Conservation (phyloP, 306 rosid species). For the Casuarina equisetifolia region DNA sequence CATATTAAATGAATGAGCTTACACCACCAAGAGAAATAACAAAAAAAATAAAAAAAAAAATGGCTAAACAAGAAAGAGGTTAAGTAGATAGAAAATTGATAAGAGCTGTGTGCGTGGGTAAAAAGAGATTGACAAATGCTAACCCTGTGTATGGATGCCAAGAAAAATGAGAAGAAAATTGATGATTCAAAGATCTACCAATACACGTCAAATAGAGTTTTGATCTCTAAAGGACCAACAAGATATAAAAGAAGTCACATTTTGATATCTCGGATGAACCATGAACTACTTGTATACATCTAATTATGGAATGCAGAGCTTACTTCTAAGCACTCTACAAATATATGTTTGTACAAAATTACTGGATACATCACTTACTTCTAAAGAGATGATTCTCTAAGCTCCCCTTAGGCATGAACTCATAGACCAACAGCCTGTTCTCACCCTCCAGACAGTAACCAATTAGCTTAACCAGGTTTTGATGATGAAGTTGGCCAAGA, state of each 20-base stretch:
- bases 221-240: not conserved
- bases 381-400: constrained; percentile 91
- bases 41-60: not conserved
- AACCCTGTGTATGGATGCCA: not conserved
- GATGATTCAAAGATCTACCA: not conserved
- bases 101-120: not conserved
- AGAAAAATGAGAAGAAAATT: not conserved
- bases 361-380: constrained; percentile 50
- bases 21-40: too few species aligned
- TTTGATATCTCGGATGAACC: not conserved
- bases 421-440: constrained; percentile 84
- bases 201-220: not conserved
- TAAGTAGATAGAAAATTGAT: not conserved
- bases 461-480: constrained; percentile 78
- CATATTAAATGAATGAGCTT: not conserved
- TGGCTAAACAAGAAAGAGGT: not conserved
- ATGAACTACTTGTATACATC: not conserved
- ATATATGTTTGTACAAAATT: not conserved
- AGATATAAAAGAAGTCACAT: not conserved
- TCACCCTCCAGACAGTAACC: constrained; percentile 95
- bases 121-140: not conserved
- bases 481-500: constrained; percentile 88
- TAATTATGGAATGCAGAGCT: too few species aligned
- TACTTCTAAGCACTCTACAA: not conserved
- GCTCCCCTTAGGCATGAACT: constrained; percentile 96